Evolutionary conservation across 2,329 filamentous ascomycete species (phyloP), one percentile per base, ranked within the genome.

Genomic region (Colletotrichum agaves): DNA sequence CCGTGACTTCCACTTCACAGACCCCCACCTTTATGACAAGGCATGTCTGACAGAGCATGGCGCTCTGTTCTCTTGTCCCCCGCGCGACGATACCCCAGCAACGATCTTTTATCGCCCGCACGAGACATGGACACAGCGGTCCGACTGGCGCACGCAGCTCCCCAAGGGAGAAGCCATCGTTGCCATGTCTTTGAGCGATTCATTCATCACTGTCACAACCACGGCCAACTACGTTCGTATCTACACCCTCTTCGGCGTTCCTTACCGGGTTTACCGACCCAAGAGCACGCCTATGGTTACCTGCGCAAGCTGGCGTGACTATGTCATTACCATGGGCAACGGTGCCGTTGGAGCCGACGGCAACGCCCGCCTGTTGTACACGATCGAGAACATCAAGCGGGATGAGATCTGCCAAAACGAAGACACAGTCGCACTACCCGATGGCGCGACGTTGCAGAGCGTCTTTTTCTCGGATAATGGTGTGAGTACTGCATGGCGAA

Each of bases 41-140:
- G 95, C 96, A 19, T 98, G 95, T 74, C 84, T 99, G 64, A 90
- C 93, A 73, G 92, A 97, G 65, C 90, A 93, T 63, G 95, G 96
- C 15, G 87, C 93, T 0, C 85, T 97, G 0, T 98, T 98, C 76
- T 92, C 94, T 1, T 95, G 92, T 68, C 92, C 90, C 21, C 89
- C 93, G 1, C 60, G 56, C 19, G 55, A 64, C 1, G 86, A 88
- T 65, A 73, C 78, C 10, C 90, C 92, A 2, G 93, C 95, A 4
- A 91, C 90, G 35, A 88, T 99, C n/a, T 98, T 97, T 79, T 99
- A 98, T 79, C 89, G 96, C 6, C 96, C 97, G 0, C 96, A 99
- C 76, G 95, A 99, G 81, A 97, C 93, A 1, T 99, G 96, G 96
- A 98, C 94, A 2, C 87, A 93, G 56, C 87, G 96, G 58, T 88